A percentile compares a stretch with the other conserved stretches of the same genome.
Evolutionary conservation across 1,139 yeast species (phyloP).

Genomic region (Geotrichum carabidarum): DNA sequence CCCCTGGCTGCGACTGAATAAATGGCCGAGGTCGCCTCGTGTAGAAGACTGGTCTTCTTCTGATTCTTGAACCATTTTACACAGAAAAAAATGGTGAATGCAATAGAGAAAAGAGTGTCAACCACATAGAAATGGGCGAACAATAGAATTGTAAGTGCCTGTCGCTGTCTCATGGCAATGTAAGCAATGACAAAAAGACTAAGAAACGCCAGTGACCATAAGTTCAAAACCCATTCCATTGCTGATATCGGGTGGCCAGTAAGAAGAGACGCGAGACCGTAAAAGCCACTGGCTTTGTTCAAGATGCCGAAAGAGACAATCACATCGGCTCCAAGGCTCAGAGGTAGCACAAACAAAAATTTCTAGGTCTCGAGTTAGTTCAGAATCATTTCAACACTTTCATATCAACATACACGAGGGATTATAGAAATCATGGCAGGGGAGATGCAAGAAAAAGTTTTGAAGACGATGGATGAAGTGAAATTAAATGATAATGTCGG

Average conservation of each 20-base stretch:
- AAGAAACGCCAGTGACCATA: slow-evolving; percentile 56
- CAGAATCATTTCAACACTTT: not conserved
- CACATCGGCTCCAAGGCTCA: slow-evolving; percentile 82
- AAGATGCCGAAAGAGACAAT: slow-evolving; percentile 72
- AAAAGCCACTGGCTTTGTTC: slow-evolving; percentile 85
- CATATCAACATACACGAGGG: not conserved
- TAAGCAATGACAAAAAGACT: slow-evolving; percentile 67
- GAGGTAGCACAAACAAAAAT: slow-evolving; percentile 62
- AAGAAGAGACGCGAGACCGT: slow-evolving; percentile 77
- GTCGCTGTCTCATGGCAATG: slow-evolving; percentile 44
- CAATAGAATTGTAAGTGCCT: slow-evolving; percentile 49
- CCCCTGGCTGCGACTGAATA: not conserved
- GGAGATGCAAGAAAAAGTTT: not conserved
- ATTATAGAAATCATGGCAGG: not conserved
- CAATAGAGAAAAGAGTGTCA: slow-evolving; percentile 62
- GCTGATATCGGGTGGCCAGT: slow-evolving; percentile 81
- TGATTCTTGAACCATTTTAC: slow-evolving; percentile 57
- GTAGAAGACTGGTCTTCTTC: slow-evolving; percentile 2
- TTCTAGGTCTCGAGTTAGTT: slow-evolving; percentile 18
- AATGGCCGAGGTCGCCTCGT: not conserved
- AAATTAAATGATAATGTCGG: no score
- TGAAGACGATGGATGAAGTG: not conserved
- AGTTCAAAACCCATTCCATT: slow-evolving; percentile 78
- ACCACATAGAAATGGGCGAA: slow-evolving; percentile 58
- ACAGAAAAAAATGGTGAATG: slow-evolving; percentile 71